Conservation (phyloP, 1,284 basidiomycete species). For the Ceraceosorus guamensis region DNA sequence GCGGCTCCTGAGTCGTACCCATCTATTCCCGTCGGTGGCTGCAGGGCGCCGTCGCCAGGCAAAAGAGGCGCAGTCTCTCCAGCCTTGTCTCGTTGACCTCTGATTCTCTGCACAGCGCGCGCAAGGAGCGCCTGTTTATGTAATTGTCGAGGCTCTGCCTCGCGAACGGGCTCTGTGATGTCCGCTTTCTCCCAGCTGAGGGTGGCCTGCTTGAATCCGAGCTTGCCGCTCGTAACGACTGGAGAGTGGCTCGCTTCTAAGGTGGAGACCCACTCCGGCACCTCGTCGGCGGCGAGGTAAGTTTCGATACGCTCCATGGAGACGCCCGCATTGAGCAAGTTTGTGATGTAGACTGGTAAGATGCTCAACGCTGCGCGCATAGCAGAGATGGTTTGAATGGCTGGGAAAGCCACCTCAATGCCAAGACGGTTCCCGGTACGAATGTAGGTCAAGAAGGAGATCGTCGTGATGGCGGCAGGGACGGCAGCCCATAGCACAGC, state of each 20-base stretch:
- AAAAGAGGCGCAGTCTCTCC: neutral
- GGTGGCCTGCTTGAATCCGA: conserved; percentile 61
- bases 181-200: conserved; percentile 50
- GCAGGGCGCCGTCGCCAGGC: neutral
- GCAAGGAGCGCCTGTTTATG: neutral
- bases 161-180: neutral
- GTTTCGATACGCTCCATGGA: conserved; percentile 71
- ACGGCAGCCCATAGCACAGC: conserved; percentile 15
- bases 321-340: conserved; percentile 59
- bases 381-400: conserved; percentile 27
- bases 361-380: conserved; percentile 24
- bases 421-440: conserved; percentile 18
- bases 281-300: conserved; percentile 75
- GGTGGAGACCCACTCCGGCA: conserved; percentile 63
- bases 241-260: conserved; percentile 51
- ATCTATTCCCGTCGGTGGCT: neutral
- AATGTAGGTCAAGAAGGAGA: conserved; percentile 29
- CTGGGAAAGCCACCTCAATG: conserved; percentile 24
- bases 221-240: conserved; percentile 49
- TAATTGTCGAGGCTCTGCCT: no score
- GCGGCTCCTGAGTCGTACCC: neutral
- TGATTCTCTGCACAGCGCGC: neutral
- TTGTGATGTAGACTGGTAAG: conserved; percentile 26
- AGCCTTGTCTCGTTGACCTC: neutral
- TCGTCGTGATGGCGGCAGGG: conserved; percentile 19